Base-by-base conservation (phyloP, 192 early-diverging fungal species). In the Gamsiella multidivaricata region DNA sequence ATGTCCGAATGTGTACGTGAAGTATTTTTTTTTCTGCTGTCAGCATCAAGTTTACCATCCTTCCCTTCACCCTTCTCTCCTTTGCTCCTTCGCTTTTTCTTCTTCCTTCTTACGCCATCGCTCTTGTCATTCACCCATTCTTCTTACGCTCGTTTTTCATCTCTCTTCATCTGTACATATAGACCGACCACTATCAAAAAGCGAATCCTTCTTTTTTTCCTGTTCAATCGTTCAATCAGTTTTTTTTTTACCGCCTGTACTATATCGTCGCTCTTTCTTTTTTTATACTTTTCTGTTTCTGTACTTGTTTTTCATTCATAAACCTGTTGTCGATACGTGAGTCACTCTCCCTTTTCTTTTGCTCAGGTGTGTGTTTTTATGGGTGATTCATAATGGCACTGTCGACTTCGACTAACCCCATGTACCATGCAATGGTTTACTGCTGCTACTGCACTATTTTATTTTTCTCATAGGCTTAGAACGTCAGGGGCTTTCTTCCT, bases 381-480 rank as follows among this genome's bases (percentile, higher is more conserved):
- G 37, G n/a, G n/a, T n/a, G n/a, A n/a, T n/a, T n/a, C n/a, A n/a
- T n/a, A n/a, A n/a, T n/a, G n/a, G n/a, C n/a, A n/a, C n/a, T n/a
- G n/a, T n/a, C n/a, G n/a, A n/a, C n/a, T n/a, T n/a, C 39, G 15
- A 46, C 45, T 18, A n/a, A 46, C 6, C 45, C 45, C 45, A 18
- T 46, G 9, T 12, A n/a, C 45, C 5, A 46, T 12, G 5, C 4
- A 9, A n/a, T 46, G 45, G 9, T 18, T 10, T 5, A 9, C 6
- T n/a, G 45, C 45, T n/a, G n/a, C n/a, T 18, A 18, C 45, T 46
- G 45, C 45, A 46, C 15, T 18, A 46, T 46, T 56, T 23, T 56
- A 23, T 56, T 41, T 56, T 56, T 56, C 23, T 56, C 23, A 18
- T 56, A 54, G 54, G 34, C 20, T 9, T 56, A 41, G 54, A 36